Conservation (phyloP, 1,284 basidiomycete genomes). For the Cutaneotrichosporon daszewskae region DNA sequence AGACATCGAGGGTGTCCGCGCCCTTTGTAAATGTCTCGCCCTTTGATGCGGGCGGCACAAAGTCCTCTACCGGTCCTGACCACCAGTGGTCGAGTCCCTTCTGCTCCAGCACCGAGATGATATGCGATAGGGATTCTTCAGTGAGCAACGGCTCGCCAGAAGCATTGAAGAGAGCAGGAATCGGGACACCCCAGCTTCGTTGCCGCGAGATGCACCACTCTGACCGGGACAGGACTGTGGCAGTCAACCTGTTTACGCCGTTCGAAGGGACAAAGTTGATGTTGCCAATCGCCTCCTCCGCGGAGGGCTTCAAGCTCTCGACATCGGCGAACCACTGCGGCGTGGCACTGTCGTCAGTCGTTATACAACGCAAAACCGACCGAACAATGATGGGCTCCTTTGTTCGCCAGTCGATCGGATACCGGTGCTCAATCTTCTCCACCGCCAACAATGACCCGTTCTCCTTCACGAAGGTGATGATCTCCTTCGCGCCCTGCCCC, state of each 20-base stretch:
- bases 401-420: conserved; percentile 97
- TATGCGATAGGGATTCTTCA: conserved; percentile 64
- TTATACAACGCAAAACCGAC: too few species aligned
- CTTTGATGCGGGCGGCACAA: conserved; percentile 60
- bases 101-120: conserved; percentile 64
- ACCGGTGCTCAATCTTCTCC: conserved; percentile 74
- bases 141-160: conserved; percentile 66
- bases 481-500: conserved; percentile 60
- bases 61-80: conserved; percentile 76
- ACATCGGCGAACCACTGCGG: conserved; percentile 98
- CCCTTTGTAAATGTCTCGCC: conserved; percentile 63
- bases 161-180: conserved; percentile 77
- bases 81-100: conserved; percentile 86
- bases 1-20: conserved; percentile 95
- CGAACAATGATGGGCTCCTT: conserved; percentile 85
- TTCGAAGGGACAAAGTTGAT: conserved; percentile 72
- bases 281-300: conserved; percentile 63
- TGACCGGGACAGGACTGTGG: conserved; percentile 78
- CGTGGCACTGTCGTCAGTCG: too few species aligned
- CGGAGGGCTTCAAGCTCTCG: conserved; percentile 70
- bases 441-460: conserved; percentile 60
- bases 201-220: conserved; percentile 99
- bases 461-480: conserved; percentile 62
- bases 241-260: conserved; percentile 74
- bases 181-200: conserved; percentile 96